Evolutionary conservation across 108 stramenopile genomes (phyloP).

Genomic region (Schizochytrium sp.): DNA sequence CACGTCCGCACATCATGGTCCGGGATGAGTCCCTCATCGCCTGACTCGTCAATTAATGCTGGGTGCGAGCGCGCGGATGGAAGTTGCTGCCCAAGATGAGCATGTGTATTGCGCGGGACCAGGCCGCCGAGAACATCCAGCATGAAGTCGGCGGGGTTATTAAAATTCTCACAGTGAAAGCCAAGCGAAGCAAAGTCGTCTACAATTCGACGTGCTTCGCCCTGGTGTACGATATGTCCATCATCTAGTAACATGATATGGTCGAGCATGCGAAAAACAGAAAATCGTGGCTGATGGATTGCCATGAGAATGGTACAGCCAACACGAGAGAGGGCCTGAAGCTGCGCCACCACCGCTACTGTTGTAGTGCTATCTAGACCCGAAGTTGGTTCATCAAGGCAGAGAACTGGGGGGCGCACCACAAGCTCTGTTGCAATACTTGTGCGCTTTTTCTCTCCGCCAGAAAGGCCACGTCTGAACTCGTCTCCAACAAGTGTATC

Average conservation of each 20-base stretch:
- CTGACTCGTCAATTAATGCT: not conserved
- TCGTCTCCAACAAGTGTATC: constrained; percentile 77
- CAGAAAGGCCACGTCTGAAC: constrained; percentile 79
- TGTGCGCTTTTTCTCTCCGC: constrained; percentile 87
- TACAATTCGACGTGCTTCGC: not conserved
- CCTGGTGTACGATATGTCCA: constrained; percentile 75
- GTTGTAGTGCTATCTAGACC: constrained; percentile 35
- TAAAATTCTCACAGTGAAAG: not conserved
- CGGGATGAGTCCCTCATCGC: not conserved
- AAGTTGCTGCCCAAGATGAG: not conserved
- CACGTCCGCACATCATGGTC: not conserved
- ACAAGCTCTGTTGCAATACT: constrained; percentile 86
- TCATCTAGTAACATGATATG: constrained; percentile 87
- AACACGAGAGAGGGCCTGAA: constrained; percentile 65
- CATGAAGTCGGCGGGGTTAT: constrained; percentile 50
- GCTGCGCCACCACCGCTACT: constrained; percentile 21
- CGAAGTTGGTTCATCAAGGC: constrained; percentile 83
- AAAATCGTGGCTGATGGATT: constrained; percentile 87
- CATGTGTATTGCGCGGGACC: not conserved
- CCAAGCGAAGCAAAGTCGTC: constrained; percentile 28
- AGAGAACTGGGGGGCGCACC: constrained; percentile 79
- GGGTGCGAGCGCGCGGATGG: not conserved
- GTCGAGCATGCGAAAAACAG: constrained; percentile 89
- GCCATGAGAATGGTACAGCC: constrained; percentile 76
- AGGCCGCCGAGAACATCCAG: constrained; percentile 57